phyloP scores from a whole-genome alignment of 2,329 filamentous ascomycete species.

The Venturiaceae sp. region DNA sequence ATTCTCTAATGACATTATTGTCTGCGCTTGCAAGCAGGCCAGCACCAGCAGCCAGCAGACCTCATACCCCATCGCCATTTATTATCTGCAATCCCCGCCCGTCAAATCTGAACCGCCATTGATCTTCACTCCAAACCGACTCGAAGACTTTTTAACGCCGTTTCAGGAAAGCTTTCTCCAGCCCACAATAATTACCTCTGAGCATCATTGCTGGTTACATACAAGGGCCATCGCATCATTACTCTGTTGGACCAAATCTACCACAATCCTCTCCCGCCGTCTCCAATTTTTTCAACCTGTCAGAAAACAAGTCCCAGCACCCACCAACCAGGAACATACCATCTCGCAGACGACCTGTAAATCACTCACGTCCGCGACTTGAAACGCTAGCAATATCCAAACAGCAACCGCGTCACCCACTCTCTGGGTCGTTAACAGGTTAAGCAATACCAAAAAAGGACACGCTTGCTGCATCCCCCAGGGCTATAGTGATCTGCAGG shows the following conservation, averaged over 20 bases:
- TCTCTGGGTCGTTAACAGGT: not conserved
- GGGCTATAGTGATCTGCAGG: conserved; percentile 5
- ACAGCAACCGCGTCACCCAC: conserved; percentile 2
- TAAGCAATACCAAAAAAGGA: not conserved
- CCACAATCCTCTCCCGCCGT: not conserved
- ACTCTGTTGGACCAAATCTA: not conserved
- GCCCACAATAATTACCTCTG: not conserved
- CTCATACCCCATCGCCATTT: not conserved
- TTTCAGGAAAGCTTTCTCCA: conserved; percentile 2
- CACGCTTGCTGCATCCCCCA: conserved; percentile 3
- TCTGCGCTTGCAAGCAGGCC: not conserved
- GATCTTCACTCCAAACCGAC: not conserved
- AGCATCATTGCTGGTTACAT: conserved; percentile 1
- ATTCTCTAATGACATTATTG: not conserved
- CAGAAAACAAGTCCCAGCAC: not conserved
- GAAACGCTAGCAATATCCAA: conserved; percentile 6
- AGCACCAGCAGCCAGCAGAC: not conserved
- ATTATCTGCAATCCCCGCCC: conserved; percentile 1
- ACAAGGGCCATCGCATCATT: conserved; percentile 1
- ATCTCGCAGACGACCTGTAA: not conserved
- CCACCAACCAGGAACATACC: not conserved
- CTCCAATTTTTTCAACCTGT: not conserved
- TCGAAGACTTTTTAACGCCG: not conserved
- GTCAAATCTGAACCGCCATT: not conserved
- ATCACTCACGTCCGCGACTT: not conserved